Evolutionary conservation across 176 grass and related monocot genomes (phyloP).

Genomic region (Pharus latifolius): DNA sequence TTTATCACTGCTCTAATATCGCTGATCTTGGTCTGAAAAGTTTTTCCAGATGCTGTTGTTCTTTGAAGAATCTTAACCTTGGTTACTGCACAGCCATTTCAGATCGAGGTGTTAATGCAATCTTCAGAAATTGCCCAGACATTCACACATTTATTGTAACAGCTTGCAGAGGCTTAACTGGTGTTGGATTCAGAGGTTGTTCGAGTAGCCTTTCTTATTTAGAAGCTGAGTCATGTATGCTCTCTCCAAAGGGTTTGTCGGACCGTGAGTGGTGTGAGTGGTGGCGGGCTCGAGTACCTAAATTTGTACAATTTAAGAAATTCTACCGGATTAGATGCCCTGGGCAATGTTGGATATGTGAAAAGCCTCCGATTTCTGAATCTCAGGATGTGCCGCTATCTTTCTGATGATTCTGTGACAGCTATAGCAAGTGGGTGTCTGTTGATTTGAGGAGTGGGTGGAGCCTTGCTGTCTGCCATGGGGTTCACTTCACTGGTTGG

Average conservation of each 20-base stretch:
- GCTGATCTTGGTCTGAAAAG: conserved; percentile 61
- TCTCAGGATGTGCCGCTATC: conserved; percentile 57
- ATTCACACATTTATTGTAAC: conserved; percentile 49
- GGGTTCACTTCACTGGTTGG: conserved; percentile 57
- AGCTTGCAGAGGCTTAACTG: conserved; percentile 57
- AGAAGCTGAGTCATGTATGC: conserved; percentile 74
- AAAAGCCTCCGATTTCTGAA: conserved; percentile 56
- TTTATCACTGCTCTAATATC: conserved; percentile 60
- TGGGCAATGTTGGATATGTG: conserved; percentile 35
- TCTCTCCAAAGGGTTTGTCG: conserved; percentile 54
- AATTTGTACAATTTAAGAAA: conserved; percentile 57
- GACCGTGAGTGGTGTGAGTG: conserved; percentile 33
- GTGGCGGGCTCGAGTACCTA: conserved; percentile 56
- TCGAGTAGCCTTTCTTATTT: conserved; percentile 49
- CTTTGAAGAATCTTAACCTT: conserved; percentile 68
- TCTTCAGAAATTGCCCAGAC: conserved; percentile 36
- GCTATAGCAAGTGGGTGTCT: conserved; percentile 73
- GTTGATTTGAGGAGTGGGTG: conserved; percentile 73
- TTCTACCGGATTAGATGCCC: conserved; percentile 30
- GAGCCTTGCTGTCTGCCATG: conserved; percentile 74
- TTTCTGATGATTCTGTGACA: conserved; percentile 41
- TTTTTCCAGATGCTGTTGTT: conserved; percentile 43
- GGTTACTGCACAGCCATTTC: conserved; percentile 48
- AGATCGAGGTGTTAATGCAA: conserved; percentile 51
- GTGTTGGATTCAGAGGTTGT: conserved; percentile 58